Evolutionary conservation across 116 monocot genomes (phyloP), one percentile per base, ranked within the genome.

Genomic region (Cymodocea nodosa): DNA sequence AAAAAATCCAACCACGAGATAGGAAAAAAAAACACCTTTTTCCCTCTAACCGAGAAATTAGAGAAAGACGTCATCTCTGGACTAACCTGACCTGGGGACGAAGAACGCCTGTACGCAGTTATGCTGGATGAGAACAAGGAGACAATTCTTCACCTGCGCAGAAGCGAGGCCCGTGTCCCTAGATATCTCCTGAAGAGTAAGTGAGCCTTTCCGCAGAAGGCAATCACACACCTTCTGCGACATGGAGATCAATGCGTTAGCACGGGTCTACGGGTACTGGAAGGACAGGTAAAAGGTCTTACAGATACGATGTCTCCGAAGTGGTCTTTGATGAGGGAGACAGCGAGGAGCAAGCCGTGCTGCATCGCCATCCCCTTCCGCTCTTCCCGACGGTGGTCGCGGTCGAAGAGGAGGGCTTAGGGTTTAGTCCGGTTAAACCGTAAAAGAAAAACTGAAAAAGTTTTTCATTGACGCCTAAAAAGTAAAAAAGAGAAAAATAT

Each of bases 81-180:
- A 0, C 40, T n/a, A 2, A 84, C 89, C 82, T 54, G 56, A 11
- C 70, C 62, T 74, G 37, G 76, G 68, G 49, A 70, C 7, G 18
- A 79, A 84, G 76, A 84, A 99, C 64, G 89, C 84, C 79, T 99
- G 92, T 24, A 89, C 84, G 80, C 92, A 99, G 73, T 92, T 92
- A 62, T 99, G 89, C 67, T 99, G 98, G 70, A 92, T 80, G 52
- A 99, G 91, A 34, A 86, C 83, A 35, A 92, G 86, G 25, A 92
- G 81, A 70, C 75, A 84, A 15, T 89, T 89, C 82, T 84, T 92
- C 15, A 84, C 84, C 67, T 81, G 73, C 7, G 66, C 30, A 9
- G 19, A 6, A 7, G 68, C 35, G 20, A 99, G 69, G 65, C 77
- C 70, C 1, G 72, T 77, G 76, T 71, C 79, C 18, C 77, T 80